phyloP scores from a whole-genome alignment of 768 basidiomycete genomes.

The Lentinula boryana region DNA sequence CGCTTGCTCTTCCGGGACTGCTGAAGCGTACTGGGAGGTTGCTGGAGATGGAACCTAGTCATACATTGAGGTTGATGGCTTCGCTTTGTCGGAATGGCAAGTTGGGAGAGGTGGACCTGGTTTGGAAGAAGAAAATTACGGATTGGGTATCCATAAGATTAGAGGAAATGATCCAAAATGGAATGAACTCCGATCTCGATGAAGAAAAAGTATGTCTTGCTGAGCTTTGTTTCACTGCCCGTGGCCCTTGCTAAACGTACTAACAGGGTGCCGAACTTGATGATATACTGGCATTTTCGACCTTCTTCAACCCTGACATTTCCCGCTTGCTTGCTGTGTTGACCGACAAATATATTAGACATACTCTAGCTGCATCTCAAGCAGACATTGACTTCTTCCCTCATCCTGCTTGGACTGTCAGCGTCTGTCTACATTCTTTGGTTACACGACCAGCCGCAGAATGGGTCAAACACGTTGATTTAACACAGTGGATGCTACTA shows the following conservation, averaged over 20 bases:
- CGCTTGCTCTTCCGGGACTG: conserved; percentile 56
- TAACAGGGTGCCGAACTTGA: conserved; percentile 44
- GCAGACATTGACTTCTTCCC: conserved; percentile 27
- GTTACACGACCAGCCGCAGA: conserved; percentile 33
- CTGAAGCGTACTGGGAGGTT: conserved; percentile 43
- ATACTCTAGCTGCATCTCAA: conserved; percentile 14
- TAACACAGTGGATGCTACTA: conserved; percentile 41
- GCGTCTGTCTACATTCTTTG: conserved; percentile 53
- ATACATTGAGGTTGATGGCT: conserved; percentile 44
- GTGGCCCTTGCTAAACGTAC: neutral
- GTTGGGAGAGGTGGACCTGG: conserved; percentile 50
- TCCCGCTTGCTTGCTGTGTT: conserved; percentile 37
- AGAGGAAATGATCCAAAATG: conserved; percentile 15
- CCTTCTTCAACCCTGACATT: conserved; percentile 41
- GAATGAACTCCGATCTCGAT: conserved; percentile 16
- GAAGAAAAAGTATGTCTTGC: conserved; percentile 31
- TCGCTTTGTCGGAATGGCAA: conserved; percentile 40
- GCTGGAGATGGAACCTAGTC: conserved; percentile 34
- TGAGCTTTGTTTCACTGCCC: neutral
- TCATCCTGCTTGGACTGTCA: conserved; percentile 50
- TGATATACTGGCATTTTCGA: conserved; percentile 47
- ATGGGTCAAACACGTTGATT: conserved; percentile 43
- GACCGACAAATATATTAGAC: conserved; percentile 33
- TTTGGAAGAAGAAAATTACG: conserved; percentile 53
- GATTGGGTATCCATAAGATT: conserved; percentile 42